Evolutionary conservation across 352 stramenopile species (phyloP).

Genomic region (Ochromonadaceae sp.): DNA sequence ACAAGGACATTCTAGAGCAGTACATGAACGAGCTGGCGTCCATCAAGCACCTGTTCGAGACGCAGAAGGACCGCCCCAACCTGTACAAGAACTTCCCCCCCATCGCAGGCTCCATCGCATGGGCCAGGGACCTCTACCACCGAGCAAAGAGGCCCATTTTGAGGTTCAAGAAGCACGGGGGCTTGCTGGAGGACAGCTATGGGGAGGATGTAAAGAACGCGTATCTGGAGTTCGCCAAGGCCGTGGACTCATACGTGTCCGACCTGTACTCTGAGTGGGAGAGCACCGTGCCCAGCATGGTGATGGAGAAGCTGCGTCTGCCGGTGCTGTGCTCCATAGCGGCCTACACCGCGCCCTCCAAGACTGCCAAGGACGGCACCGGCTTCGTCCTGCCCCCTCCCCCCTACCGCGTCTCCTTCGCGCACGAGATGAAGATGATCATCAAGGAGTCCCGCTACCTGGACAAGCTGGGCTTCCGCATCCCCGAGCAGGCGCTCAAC

Average conservation of each 20-base stretch:
- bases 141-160: conserved; percentile 83
- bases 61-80: conserved; percentile 51
- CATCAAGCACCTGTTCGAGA: conserved; percentile 68
- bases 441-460: conserved; percentile 89
- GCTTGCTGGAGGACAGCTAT: conserved; percentile 61
- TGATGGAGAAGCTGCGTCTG: conserved; percentile 76
- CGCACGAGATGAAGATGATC: conserved; percentile 70
- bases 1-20: conserved; percentile 87
- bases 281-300: conserved; percentile 38
- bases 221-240: conserved; percentile 76
- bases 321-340: conserved; percentile 55
- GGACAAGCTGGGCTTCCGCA: conserved; percentile 77
- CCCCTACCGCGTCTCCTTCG: conserved; percentile 83
- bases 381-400: conserved; percentile 46
- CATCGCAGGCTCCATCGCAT: conserved; percentile 47
- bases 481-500: conserved; percentile 77
- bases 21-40: conserved; percentile 85
- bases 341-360: conserved; percentile 44
- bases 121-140: conserved; percentile 55
- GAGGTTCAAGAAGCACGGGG: conserved; percentile 77
- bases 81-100: conserved; percentile 83
- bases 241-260: conserved; percentile 77
- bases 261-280: conserved; percentile 79
- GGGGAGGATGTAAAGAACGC: conserved; percentile 80
- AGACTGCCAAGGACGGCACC: conserved; percentile 36